A percentile compares a stretch with the other conserved stretches of the same genome.
Conservation (phyloP, 306 rosid species). For the Comarum palustre region DNA sequence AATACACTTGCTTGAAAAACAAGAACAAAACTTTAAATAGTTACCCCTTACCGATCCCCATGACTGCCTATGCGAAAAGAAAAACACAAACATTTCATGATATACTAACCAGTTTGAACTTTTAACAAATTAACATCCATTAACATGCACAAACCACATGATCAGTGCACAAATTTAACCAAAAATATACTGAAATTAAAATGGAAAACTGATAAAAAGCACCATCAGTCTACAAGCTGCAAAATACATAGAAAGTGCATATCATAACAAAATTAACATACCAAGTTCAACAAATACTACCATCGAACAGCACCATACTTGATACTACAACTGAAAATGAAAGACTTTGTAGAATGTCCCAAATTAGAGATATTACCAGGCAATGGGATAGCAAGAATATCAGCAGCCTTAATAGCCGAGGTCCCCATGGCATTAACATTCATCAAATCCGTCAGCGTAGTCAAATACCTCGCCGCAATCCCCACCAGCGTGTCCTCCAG, state of each 20-base stretch:
- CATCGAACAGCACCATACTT: neutral
- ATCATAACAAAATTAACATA: neutral
- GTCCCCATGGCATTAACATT: constrained; percentile 95
- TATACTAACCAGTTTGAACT: neutral
- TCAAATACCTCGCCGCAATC: constrained; percentile 67
- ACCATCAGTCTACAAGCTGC: neutral
- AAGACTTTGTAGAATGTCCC: neutral
- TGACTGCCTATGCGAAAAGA: neutral
- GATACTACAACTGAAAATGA: neutral
- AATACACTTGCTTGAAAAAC: neutral
- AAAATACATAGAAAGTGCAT: neutral
- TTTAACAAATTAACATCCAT: neutral
- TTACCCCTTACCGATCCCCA: neutral
- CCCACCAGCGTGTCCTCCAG: constrained; percentile 59
- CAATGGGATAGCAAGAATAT: constrained; percentile 82
- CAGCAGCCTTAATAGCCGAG: constrained; percentile 57
- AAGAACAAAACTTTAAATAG: no score
- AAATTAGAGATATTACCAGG: constrained; percentile 48
- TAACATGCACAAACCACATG: neutral
- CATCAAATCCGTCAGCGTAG: constrained; percentile 95
- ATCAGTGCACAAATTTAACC: neutral
- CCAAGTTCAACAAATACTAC: neutral
- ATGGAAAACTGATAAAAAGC: neutral
- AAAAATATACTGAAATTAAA: neutral
- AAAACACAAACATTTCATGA: neutral